Conservation (phyloP, 129 eudicot species). For the Flaveria trinervia region DNA sequence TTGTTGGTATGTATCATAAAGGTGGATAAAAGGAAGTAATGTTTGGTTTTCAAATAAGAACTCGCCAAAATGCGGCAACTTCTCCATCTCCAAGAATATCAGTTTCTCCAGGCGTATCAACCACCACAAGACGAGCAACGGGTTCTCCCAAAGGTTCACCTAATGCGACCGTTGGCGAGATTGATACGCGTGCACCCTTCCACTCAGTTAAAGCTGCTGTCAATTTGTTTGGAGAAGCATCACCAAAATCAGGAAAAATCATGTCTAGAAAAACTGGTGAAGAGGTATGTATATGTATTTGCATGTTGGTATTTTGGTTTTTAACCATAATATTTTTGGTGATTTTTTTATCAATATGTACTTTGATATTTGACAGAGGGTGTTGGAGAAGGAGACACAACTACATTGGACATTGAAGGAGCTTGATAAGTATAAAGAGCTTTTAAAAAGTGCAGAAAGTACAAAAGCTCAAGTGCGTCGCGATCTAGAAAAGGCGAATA, state of each 20-base stretch:
- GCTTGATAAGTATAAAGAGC: conserved; percentile 65
- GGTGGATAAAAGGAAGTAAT: conserved; percentile 39
- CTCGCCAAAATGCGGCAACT: conserved; percentile 43
- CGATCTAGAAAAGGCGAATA: conserved; percentile 69
- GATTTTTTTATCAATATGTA: background rate
- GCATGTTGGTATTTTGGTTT: background rate
- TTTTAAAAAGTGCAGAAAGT: conserved; percentile 52
- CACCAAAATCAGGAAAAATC: conserved; percentile 48
- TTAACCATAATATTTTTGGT: background rate
- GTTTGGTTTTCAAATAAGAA: conserved; percentile 54
- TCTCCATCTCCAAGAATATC: conserved; percentile 24
- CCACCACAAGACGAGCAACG: conserved; percentile 16
- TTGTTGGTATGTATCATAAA: conserved; percentile 10
- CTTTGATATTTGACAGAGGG: conserved; percentile 41
- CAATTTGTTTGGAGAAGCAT: conserved; percentile 67
- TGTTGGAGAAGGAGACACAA: conserved; percentile 73
- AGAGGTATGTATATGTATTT: conserved; percentile 44
- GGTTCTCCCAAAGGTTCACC: conserved; percentile 50
- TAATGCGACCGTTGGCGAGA: conserved; percentile 56
- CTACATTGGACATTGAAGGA: conserved; percentile 70
- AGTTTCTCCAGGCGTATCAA: conserved; percentile 28
- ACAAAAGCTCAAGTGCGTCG: conserved; percentile 60
- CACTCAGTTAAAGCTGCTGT: conserved; percentile 93
- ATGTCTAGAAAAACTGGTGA: conserved; percentile 50
- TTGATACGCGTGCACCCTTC: conserved; percentile 79